A percentile compares a stretch with the other conserved stretches of the same genome.
Conservation (phyloP, 306 rosid genomes). For the Phaseolus lunatus region DNA sequence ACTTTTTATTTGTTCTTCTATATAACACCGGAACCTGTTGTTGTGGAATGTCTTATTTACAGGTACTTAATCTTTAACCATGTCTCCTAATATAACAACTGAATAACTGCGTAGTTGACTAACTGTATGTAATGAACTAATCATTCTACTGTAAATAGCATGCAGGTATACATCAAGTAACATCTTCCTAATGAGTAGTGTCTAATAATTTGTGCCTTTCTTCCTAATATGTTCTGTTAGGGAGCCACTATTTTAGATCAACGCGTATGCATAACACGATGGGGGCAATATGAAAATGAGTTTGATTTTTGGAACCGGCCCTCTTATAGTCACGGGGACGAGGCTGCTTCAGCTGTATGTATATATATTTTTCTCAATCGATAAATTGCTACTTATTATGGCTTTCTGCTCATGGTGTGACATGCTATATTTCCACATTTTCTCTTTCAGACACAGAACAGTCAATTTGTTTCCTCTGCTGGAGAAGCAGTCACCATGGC, state of each 20-base stretch:
- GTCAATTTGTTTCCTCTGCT: slow-evolving; percentile 66
- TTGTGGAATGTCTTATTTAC: background rate
- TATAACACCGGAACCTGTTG: background rate
- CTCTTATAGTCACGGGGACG: slow-evolving; percentile 52
- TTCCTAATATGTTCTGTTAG: slow-evolving; percentile 53
- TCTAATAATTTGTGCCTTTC: slow-evolving; percentile 3
- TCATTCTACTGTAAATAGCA: background rate
- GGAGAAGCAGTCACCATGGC: slow-evolving; percentile 80
- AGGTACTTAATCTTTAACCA: background rate
- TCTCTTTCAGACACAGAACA: slow-evolving; percentile 49
- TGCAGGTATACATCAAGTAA: background rate
- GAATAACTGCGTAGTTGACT: background rate
- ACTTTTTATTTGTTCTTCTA: too few species aligned
- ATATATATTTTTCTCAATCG: background rate
- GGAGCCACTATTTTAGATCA: slow-evolving; percentile 95
- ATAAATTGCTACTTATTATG: slow-evolving; percentile 5
- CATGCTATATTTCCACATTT: slow-evolving; percentile 1
- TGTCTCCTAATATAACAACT: background rate
- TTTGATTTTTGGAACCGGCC: slow-evolving; percentile 76
- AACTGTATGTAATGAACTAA: background rate
- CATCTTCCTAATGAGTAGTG: background rate
- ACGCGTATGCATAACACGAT: slow-evolving; percentile 87
- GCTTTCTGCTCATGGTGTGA: background rate
- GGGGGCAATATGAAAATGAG: slow-evolving; percentile 84
- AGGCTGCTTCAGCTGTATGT: slow-evolving; percentile 63